Conservation (phyloP, 345 rosid genomes). For the Cardamine resedifolia region DNA sequence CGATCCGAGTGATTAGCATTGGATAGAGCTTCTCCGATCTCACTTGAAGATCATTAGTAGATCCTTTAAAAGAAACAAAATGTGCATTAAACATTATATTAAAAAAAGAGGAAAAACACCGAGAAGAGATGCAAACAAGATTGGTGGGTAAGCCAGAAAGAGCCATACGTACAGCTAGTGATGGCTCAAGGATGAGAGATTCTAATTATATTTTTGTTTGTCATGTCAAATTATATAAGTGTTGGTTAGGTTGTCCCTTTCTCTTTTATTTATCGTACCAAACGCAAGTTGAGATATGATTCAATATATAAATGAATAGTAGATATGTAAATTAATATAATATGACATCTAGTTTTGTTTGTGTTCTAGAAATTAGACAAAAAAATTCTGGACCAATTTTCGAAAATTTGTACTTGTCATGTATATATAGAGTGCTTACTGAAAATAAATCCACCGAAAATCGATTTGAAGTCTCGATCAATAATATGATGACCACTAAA, state of each 20-base stretch:
- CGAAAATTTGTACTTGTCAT: neutral
- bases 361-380: neutral
- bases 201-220: constrained; percentile 21
- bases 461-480: neutral
- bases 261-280: constrained; percentile 38
- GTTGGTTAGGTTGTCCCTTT: constrained; percentile 42
- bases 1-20: constrained; percentile 48
- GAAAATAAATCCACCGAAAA: neutral
- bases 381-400: neutral
- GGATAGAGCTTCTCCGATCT: neutral
- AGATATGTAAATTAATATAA: neutral
- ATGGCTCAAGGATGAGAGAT: constrained; percentile 30
- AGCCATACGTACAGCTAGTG: constrained; percentile 43
- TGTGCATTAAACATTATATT: neutral
- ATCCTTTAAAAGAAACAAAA: neutral
- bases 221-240: constrained; percentile 34
- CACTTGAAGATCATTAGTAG: neutral
- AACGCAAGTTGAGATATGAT: constrained; percentile 32
- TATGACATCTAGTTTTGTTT: neutral
- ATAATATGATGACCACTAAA: neutral
- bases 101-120: neutral
- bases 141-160: constrained; percentile 30
- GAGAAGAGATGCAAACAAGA: constrained; percentile 30
- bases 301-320: neutral
- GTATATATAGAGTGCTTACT: no score